Evolutionary conservation across 2,329 filamentous ascomycete genomes (phyloP).

Genomic region (Epichloe sibirici): DNA sequence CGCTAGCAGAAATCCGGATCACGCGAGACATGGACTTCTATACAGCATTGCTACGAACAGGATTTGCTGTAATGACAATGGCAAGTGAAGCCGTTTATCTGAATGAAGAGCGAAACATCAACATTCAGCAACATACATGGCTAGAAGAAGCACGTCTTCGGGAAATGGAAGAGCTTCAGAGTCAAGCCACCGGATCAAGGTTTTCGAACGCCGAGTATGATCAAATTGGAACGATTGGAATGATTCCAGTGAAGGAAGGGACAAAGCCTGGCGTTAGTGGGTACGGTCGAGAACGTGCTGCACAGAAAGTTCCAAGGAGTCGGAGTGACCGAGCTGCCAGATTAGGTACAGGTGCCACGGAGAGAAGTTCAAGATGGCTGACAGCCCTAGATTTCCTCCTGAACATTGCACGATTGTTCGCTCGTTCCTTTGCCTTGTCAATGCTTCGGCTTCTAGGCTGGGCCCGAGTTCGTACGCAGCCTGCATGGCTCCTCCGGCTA

Average conservation of each 20-base stretch:
- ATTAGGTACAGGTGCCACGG: conserved; percentile 66
- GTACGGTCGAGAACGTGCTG: conserved; percentile 59
- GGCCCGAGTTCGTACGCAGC: conserved; percentile 26
- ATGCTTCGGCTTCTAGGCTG: conserved; percentile 44
- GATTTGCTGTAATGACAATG: conserved; percentile 80
- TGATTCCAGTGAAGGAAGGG: conserved; percentile 40
- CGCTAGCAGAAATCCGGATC: conserved; percentile 67
- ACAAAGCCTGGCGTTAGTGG: conserved; percentile 37
- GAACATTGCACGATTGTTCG: conserved; percentile 46
- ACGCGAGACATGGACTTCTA: conserved; percentile 92
- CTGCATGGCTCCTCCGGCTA: conserved; percentile 44
- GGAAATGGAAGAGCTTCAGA: conserved; percentile 55
- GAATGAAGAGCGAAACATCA: conserved; percentile 73
- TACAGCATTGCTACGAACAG: conserved; percentile 72
- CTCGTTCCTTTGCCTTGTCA: conserved; percentile 19
- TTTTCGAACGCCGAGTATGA: conserved; percentile 37
- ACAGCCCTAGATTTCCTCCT: conserved; percentile 65
- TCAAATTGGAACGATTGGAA: conserved; percentile 39
- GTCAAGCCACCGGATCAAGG: conserved; percentile 36
- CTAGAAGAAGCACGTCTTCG: conserved; percentile 75
- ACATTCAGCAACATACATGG: conserved; percentile 71
- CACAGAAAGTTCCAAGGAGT: conserved; percentile 41
- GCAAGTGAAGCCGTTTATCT: conserved; percentile 93
- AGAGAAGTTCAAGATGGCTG: conserved; percentile 67
- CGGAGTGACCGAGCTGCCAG: conserved; percentile 33